A percentile compares a stretch with the other conserved stretches of the same genome.
These are phyloP conservation scores for Sarocladiaceae sp. DNA, from an alignment of 2,329 filamentous ascomycete species.

Conservation along the genomic window DNA sequence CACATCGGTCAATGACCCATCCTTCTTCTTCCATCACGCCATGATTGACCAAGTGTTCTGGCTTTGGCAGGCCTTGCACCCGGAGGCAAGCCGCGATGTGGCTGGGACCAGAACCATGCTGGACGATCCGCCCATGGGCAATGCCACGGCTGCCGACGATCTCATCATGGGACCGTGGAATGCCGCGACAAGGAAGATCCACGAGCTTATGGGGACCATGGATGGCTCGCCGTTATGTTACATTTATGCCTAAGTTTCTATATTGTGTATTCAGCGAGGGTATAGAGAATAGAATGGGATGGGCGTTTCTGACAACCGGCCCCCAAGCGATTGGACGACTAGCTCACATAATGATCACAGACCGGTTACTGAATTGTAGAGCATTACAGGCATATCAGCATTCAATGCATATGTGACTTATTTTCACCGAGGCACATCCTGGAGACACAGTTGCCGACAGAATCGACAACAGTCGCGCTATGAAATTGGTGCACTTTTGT, in stretches of 20 bases:
- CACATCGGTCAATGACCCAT: slow-evolving; percentile 22
- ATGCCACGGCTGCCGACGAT: slow-evolving; percentile 14
- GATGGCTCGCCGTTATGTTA: slow-evolving; percentile 20
- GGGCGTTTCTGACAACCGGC: no score
- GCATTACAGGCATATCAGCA: no score
- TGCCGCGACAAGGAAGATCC: slow-evolving; percentile 12
- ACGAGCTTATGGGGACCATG: slow-evolving; percentile 17
- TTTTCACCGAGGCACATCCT: no score
- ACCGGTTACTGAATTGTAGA: no score
- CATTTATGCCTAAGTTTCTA: slow-evolving; percentile 18
- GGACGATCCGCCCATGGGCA: slow-evolving; percentile 13
- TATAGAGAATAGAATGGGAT: no score
- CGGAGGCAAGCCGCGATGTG: slow-evolving; percentile 10
- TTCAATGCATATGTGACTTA: no score
- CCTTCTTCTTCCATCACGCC: slow-evolving; percentile 20
- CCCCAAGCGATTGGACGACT: no score
- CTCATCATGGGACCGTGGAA: slow-evolving; percentile 16
- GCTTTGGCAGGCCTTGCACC: slow-evolving; percentile 17
- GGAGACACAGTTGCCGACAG: no score
- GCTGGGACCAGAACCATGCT: slow-evolving; percentile 14
- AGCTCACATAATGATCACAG: no score
- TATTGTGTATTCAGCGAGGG: no score
- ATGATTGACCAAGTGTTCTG: slow-evolving; percentile 20
- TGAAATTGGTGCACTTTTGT: no score
- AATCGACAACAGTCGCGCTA: no score